A percentile compares a stretch with the other conserved stretches of the same genome.
These are phyloP conservation scores for Paramecium tetraurelia DNA, from an alignment of 73 alveolate species.

Conservation along the genomic window DNA sequence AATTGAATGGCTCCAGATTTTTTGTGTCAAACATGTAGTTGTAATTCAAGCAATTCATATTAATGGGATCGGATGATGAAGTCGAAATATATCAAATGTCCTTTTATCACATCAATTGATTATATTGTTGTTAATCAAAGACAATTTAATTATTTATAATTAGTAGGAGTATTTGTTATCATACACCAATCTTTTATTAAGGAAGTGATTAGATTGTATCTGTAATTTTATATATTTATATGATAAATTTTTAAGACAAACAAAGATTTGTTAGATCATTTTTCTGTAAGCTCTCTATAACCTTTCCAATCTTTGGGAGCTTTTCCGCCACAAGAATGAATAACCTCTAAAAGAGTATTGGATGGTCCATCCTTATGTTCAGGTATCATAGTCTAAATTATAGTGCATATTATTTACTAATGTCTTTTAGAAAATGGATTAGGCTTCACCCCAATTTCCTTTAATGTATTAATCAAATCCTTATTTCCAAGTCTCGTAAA, in stretches of 20 bases:
- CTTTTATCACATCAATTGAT: constrained; percentile 1
- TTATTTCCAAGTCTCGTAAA: constrained; percentile 70
- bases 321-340: constrained; percentile 57
- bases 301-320: constrained; percentile 93
- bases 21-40: not conserved
- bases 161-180: too few species aligned
- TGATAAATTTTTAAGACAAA: not conserved
- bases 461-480: constrained; percentile 82
- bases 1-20: not conserved
- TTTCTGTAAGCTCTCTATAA: constrained; percentile 77
- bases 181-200: too few species aligned
- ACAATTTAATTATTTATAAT: too few species aligned
- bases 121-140: not conserved
- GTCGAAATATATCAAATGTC: constrained; percentile 4
- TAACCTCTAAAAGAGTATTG: constrained; percentile 62
- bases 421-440: constrained; percentile 74
- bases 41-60: not conserved
- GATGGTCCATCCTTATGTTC: constrained; percentile 72
- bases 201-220: too few species aligned
- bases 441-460: constrained; percentile 90
- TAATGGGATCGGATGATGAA: constrained; percentile 22
- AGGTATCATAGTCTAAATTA: constrained; percentile 21
- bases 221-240: not conserved
- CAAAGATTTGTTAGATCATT: constrained; percentile 59
- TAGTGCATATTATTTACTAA: not conserved